phyloP scores from a whole-genome alignment of 83 land plant genomes.

The Thuja plicata region DNA sequence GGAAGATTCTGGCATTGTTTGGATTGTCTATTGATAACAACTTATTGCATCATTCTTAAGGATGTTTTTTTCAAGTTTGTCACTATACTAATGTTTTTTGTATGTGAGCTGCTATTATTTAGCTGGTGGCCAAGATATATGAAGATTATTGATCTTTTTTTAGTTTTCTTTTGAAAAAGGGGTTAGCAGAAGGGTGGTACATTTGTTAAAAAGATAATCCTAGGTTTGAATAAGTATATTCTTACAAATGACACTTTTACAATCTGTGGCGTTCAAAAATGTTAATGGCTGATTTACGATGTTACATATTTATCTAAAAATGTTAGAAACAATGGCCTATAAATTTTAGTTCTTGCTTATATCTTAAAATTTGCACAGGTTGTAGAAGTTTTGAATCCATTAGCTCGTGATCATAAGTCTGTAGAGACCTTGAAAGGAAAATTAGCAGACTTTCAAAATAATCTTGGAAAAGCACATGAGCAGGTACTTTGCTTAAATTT shows the following conservation, averaged over 20 bases:
- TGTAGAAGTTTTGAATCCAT: constrained; percentile 93
- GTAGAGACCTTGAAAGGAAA: constrained; percentile 85
- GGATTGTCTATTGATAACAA: neutral
- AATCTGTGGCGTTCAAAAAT: neutral
- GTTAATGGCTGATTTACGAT: neutral
- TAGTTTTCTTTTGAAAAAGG: neutral
- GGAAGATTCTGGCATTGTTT: neutral
- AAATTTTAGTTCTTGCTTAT: neutral
- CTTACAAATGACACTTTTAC: neutral
- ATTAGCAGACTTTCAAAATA: constrained; percentile 81
- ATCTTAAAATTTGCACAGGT: constrained; percentile 44
- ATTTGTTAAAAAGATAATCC: neutral
- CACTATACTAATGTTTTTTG: neutral
- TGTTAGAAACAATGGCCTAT: neutral
- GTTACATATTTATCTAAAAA: neutral
- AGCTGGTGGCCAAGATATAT: constrained; percentile 1
- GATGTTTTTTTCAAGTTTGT: neutral
- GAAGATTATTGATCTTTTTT: neutral
- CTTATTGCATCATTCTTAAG: neutral
- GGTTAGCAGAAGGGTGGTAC: neutral
- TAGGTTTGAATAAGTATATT: neutral
- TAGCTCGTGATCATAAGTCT: constrained; percentile 91
- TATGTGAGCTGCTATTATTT: neutral
- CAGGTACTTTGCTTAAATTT: constrained; percentile 47
- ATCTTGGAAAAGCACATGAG: constrained; percentile 75